Evolutionary conservation across 768 basidiomycete genomes (phyloP), one percentile per base, ranked within the genome.

Genomic region (Botryobasidium botryosum): DNA sequence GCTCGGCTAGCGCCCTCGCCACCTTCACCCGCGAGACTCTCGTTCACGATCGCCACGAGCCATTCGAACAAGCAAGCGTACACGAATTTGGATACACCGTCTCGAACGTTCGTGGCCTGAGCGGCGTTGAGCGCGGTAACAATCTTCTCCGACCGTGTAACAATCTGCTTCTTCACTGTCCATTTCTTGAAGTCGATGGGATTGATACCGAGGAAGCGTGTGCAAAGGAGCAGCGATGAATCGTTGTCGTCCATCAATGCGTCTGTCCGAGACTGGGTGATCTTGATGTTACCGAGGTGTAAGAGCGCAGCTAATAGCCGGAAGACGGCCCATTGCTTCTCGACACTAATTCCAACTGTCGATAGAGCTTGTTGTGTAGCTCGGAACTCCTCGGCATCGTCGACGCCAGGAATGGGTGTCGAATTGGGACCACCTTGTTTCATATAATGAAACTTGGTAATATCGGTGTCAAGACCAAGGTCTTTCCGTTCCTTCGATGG

Each of bases 41-140:
- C 92, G 61, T 99, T 99, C 56, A 96, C 84, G 46, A 96, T 85
- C 12, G 86, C 80, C 23, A 97, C 92, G 37, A 99, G 68, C 90
- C 92, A 99, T 62, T 99, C 94, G 57, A 99, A 99, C 59, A 97
- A 68, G 60, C 90, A 96, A 6, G 92, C 90, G 63, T 99, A 99
- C 32, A 99, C 83, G 60, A 96, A 97, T 62, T 99, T 99, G 24
- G 94, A 84, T 37, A 97, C 92, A 55, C 83, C 86, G 60, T 99
- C 94, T 50, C 88, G 70, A 44, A 99, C 94, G 45, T 90, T 86
- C 12, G 76, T 82, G 13, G 94, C 91, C 61, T 94, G 90, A 3
- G 82, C 71, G 10, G 75, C 79, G 62, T 74, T 90, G 51, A 99
- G 66, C 43, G 75, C 62, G 0, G 87, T 88, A 20, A 92, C 73